These are phyloP conservation scores for Scedosporium apiospermum DNA, from an alignment of 2,329 filamentous ascomycete genomes.

Conservation along the genomic window DNA sequence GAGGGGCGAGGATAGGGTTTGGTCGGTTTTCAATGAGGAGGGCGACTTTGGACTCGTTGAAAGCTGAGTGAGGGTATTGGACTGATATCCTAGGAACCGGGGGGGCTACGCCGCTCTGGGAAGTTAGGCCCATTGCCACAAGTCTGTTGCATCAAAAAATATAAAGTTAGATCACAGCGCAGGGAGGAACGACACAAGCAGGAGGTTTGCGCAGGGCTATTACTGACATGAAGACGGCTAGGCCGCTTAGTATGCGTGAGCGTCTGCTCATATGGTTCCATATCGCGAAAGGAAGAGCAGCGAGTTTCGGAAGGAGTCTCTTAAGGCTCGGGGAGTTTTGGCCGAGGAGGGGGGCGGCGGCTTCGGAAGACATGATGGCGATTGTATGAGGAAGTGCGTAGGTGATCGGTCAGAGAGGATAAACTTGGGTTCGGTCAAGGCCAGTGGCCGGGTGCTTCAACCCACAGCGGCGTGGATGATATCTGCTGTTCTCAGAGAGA, in stretches of 20 bases:
- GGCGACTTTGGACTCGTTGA: conserved; percentile 42
- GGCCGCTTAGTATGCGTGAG: conserved; percentile 19
- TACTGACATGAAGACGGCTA: conserved; percentile 23
- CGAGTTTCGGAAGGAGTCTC: conserved; percentile 9
- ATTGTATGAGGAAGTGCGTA: background rate
- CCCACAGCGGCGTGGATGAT: background rate
- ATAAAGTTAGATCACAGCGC: background rate
- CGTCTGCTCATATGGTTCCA: conserved; percentile 25
- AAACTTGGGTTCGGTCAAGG: background rate
- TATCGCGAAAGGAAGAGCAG: conserved; percentile 14
- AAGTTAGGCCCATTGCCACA: conserved; percentile 13
- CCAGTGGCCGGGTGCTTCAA: background rate
- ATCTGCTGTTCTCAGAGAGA: background rate
- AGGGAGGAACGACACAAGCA: background rate
- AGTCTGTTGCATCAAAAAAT: conserved; percentile 6
- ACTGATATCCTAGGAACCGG: conserved; percentile 20
- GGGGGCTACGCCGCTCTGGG: conserved; percentile 13
- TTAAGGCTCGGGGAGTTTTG: background rate
- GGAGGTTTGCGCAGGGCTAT: background rate
- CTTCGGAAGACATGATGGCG: conserved; percentile 1
- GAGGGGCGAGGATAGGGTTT: conserved; percentile 38
- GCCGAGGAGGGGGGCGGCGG: conserved; percentile 1
- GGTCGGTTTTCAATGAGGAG: conserved; percentile 45
- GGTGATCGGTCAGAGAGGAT: background rate
- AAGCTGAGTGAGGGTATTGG: conserved; percentile 25